phyloP scores from a whole-genome alignment of 75 land plant species.

The Gnetum montanum region DNA sequence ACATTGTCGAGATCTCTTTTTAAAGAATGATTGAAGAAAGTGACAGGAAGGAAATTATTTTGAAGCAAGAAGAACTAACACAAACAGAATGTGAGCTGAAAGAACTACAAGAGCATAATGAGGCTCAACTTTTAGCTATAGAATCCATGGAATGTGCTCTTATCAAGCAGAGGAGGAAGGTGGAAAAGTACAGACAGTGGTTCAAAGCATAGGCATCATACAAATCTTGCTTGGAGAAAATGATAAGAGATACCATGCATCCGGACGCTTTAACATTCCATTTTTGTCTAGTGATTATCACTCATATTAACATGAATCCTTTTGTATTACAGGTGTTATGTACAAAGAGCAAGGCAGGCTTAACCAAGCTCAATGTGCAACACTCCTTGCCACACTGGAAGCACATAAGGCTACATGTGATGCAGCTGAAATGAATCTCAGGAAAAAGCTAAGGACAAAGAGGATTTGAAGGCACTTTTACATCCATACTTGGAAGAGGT shows the following conservation, averaged over 20 bases:
- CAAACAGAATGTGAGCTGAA: conserved; percentile 52
- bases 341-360: conserved; percentile 87
- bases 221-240: conserved; percentile 68
- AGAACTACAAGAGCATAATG: conserved; percentile 47
- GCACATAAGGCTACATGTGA: conserved; percentile 77
- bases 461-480: conserved; percentile 45
- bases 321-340: conserved; percentile 47
- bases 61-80: conserved; percentile 44
- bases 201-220: conserved; percentile 81
- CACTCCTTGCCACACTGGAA: conserved; percentile 83
- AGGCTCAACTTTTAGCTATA: conserved; percentile 43
- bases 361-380: conserved; percentile 68
- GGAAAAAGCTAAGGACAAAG: conserved; percentile 38
- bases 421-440: conserved; percentile 60
- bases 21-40: conserved; percentile 15
- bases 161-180: conserved; percentile 54
- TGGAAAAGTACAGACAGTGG: conserved; percentile 77
- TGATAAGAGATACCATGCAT: conserved; percentile 95
- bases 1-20: not conserved
- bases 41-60: conserved; percentile 44
- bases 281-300: too few relatives aligned
- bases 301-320: not conserved
- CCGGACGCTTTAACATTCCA: conserved; percentile 58
- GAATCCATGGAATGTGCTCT: conserved; percentile 59
- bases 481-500: conserved; percentile 23